These are phyloP conservation scores for Pseudogymnoascus sp. DNA, from an alignment of 2,329 filamentous ascomycete genomes.

Conservation along the genomic window DNA sequence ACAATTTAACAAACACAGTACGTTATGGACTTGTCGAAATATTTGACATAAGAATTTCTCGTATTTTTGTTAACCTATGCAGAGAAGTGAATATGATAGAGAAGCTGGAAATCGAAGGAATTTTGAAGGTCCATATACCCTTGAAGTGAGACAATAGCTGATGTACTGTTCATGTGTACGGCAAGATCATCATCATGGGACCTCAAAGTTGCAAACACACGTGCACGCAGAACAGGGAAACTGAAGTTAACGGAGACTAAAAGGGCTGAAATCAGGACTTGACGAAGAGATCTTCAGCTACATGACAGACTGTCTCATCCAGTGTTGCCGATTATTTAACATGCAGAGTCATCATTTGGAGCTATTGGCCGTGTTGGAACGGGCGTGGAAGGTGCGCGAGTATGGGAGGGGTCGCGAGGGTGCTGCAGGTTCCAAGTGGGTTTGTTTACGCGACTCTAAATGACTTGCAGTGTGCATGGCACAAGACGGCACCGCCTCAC, in stretches of 20 bases:
- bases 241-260: not conserved
- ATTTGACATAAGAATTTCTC: constrained; percentile 8
- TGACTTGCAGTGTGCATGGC: constrained; percentile 1
- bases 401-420: not conserved
- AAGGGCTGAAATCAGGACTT: constrained; percentile 1
- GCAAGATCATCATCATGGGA: constrained; percentile 4
- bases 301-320: not conserved
- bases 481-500: not conserved
- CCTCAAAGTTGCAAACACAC: not conserved
- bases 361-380: not conserved
- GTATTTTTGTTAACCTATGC: not conserved
- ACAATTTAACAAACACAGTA: not conserved
- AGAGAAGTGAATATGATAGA: not conserved
- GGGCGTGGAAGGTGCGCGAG: not conserved
- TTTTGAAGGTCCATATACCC: not conserved
- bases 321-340: not conserved
- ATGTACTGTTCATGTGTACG: not conserved
- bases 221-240: constrained; percentile 2
- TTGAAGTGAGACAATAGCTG: not conserved
- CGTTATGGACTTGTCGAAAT: not conserved
- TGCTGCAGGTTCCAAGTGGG: constrained; percentile 1
- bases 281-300: not conserved
- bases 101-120: constrained; percentile 7
- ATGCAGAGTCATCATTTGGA: not conserved
- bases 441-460: constrained; percentile 1